Percentiles rank a stretch among this genome's conserved stretches.
Conservation (phyloP, 2,329 filamentous ascomycete genomes). For the Beauveria medogensis region DNA sequence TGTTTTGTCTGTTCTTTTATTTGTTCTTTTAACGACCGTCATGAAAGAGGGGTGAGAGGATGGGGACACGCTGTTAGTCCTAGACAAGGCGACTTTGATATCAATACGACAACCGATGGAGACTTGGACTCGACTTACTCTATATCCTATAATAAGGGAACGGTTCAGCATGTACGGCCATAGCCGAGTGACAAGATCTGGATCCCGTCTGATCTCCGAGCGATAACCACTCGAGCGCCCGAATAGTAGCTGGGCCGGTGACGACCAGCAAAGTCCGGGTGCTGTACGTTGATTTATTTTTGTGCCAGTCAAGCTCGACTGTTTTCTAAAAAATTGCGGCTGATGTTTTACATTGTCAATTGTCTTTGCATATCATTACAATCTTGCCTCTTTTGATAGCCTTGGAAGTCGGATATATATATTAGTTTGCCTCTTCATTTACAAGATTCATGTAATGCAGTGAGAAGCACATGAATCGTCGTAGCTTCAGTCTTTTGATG, state of each 20-base stretch:
- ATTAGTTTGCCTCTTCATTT: no score
- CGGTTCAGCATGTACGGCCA: background rate
- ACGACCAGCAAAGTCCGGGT: conserved; percentile 7
- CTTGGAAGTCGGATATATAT: background rate
- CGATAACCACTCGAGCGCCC: conserved; percentile 5
- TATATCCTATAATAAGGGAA: background rate
- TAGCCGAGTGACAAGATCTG: background rate
- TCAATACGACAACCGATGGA: background rate
- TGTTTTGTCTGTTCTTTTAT: background rate
- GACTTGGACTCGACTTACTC: background rate
- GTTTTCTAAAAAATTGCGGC: background rate
- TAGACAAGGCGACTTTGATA: background rate
- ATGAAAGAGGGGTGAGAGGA: background rate
- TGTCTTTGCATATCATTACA: background rate
- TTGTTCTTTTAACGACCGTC: conserved; percentile 2
- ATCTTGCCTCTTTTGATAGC: background rate
- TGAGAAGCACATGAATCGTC: no score
- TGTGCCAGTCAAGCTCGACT: background rate
- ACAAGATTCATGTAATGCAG: no score
- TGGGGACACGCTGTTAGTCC: background rate
- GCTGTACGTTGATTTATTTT: conserved; percentile 1
- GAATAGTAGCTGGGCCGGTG: conserved; percentile 8
- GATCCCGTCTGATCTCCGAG: conserved; percentile 6
- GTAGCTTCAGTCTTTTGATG: no score
- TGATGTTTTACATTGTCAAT: background rate